Evolutionary conservation across 805 yeast genomes (phyloP), one percentile per base, ranked within the genome.

Genomic region (Teunomyces atbi): DNA sequence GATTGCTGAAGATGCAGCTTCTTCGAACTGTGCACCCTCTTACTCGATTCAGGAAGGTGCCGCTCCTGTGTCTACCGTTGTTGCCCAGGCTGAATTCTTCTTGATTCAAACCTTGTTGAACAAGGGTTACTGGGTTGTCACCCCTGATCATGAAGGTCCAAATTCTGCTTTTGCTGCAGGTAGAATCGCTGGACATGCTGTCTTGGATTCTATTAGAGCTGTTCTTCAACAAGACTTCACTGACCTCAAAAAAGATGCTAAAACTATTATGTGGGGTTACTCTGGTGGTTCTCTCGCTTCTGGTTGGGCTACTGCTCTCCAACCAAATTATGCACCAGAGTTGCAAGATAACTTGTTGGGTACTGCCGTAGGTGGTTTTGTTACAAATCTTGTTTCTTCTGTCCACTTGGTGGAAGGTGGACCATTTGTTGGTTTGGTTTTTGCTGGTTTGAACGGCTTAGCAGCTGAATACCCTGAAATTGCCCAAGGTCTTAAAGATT

Each of bases 331-430:
- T 32, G 64, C 65, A 3, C 62, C 62, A 0, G 62, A 59, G 13
- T 50, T 59, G 35, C 15, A 34, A 7, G 19, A 15, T 23, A 34
- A 42, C 34, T 23, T 50, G 20, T 10, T 57, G 53, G 74, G 72
- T 12, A 68, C 57, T 5, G 67, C 68, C 3, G 19, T 65, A 11
- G 73, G 73, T 10, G 73, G 73, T 6, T 57, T 65, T 55, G 66
- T 63, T 11, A 59, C 68, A 13, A 64, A 68, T 41, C 49, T 66
- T 19, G 61, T 66, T 5, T 57, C 55, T 18, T 56, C 65, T 2
- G 56, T 59, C 1, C 50, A 41, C 8, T 49, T 52, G 7, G 51
- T 57, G 13, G 65, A 62, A 32, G 66, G 67, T 2, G 49, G 54
- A 3, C 8, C 54, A 1, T 59, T 56, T 23, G 59, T 68, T 6